Percentiles rank a stretch among this genome's conserved stretches.
These are phyloP conservation scores for Solanum aculeatissimum DNA, from an alignment of 305 asterid genomes.

Conservation along the genomic window DNA sequence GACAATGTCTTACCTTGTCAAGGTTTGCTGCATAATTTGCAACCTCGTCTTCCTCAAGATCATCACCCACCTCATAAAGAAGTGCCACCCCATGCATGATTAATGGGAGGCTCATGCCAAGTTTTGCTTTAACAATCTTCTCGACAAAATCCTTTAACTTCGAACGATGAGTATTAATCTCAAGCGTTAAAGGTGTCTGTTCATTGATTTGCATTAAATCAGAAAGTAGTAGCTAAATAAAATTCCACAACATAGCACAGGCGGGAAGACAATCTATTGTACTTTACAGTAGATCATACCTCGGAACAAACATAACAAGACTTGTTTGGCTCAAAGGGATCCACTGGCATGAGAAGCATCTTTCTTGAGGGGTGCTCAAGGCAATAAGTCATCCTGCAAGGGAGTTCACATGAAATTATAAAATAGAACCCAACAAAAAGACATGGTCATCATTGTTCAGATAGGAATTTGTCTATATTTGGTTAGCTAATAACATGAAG, in stretches of 20 bases:
- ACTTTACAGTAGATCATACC: slow-evolving; percentile 25
- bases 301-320: slow-evolving; percentile 95
- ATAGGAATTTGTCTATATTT: neutral
- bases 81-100: slow-evolving; percentile 84
- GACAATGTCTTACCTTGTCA: slow-evolving; percentile 52
- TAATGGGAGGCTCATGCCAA: slow-evolving; percentile 84
- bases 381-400: slow-evolving; percentile 91
- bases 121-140: slow-evolving; percentile 77
- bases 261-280: neutral
- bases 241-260: slow-evolving; percentile 2
- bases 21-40: slow-evolving; percentile 85
- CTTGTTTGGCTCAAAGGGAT: slow-evolving; percentile 88
- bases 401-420: neutral
- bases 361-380: slow-evolving; percentile 87
- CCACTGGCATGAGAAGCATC: slow-evolving; percentile 93
- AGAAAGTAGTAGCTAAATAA: neutral
- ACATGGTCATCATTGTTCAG: neutral
- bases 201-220: slow-evolving; percentile 6
- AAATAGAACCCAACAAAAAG: neutral
- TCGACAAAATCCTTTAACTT: slow-evolving; percentile 90
- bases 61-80: slow-evolving; percentile 95
- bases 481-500: neutral
- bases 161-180: slow-evolving; percentile 64
- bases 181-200: slow-evolving; percentile 90
- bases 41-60: slow-evolving; percentile 87